Evolutionary conservation across 2,329 filamentous ascomycete genomes (phyloP).

Genomic region (Chaetomiaceae sp.): DNA sequence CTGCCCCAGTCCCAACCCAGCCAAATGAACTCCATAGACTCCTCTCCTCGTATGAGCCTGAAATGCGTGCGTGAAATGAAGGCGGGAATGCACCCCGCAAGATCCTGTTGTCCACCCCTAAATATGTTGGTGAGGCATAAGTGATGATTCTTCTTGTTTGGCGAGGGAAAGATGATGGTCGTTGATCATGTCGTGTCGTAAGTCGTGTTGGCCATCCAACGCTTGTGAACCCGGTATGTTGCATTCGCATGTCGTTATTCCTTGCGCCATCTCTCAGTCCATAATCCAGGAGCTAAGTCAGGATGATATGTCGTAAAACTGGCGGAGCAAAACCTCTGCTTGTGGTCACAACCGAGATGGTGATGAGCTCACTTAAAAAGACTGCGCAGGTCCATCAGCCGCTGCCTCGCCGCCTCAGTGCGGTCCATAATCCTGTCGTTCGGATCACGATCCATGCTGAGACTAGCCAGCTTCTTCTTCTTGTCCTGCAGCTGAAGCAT

Average conservation of each 20-base stretch:
- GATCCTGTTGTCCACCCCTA: too few species aligned
- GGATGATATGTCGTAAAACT: neutral
- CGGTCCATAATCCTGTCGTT: conserved; percentile 39
- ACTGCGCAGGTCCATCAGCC: conserved; percentile 50
- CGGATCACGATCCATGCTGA: conserved; percentile 71
- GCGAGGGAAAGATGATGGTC: neutral
- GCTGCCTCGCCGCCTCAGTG: conserved; percentile 44
- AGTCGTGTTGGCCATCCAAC: neutral
- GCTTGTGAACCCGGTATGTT: neutral
- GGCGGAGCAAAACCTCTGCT: neutral
- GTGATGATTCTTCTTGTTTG: neutral
- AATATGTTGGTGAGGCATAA: neutral
- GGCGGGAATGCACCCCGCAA: too few species aligned
- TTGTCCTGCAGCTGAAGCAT: conserved; percentile 86
- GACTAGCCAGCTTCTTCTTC: conserved; percentile 84
- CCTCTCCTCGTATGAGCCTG: too few species aligned
- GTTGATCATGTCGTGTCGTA: neutral
- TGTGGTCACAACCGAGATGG: neutral
- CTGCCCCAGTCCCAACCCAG: too few species aligned
- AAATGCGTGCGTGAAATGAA: too few species aligned
- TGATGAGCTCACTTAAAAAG: conserved; percentile 40
- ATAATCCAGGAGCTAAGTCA: neutral
- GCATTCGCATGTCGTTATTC: neutral
- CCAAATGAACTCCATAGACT: too few species aligned
- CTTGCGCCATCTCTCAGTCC: neutral